Percentiles rank a stretch among this genome's conserved stretches.
Conservation (phyloP, 805 yeast species). For the Saccharomycopsis fibuligera region DNA sequence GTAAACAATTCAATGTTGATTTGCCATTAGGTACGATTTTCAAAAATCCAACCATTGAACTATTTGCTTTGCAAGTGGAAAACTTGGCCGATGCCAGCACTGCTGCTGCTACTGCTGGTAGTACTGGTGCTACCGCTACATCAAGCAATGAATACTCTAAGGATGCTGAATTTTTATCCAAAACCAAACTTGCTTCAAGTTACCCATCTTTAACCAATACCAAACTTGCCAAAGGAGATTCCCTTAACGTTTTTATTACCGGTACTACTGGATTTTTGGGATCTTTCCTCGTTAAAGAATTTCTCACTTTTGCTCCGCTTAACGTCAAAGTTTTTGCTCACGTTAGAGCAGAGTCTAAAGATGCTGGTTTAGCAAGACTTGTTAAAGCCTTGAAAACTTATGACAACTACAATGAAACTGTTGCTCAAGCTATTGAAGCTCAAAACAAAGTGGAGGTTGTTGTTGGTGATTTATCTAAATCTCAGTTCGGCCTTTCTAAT, state of each 20-base stretch:
- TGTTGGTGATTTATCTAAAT: slow-evolving; percentile 70
- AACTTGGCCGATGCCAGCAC: slow-evolving; percentile 45
- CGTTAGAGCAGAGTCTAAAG: slow-evolving; percentile 73
- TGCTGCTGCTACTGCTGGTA: slow-evolving; percentile 24
- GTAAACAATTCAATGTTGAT: slow-evolving; percentile 71
- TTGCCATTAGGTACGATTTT: slow-evolving; percentile 87
- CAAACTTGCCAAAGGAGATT: slow-evolving; percentile 30
- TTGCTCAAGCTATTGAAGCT: no score
- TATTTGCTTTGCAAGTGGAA: slow-evolving; percentile 70
- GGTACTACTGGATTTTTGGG: slow-evolving; percentile 98
- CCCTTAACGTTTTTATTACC: slow-evolving; percentile 69
- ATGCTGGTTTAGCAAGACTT: slow-evolving; percentile 70
- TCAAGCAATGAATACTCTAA: slow-evolving; percentile 44
- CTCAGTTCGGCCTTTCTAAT: slow-evolving; percentile 63
- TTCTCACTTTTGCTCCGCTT: slow-evolving; percentile 49
- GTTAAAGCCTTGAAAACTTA: slow-evolving; percentile 70
- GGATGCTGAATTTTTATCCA: slow-evolving; percentile 59
- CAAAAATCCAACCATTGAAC: slow-evolving; percentile 78
- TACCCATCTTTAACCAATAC: slow-evolving; percentile 38
- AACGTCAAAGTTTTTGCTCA: slow-evolving; percentile 72
- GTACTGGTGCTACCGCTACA: not conserved
- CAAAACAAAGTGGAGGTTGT: slow-evolving; percentile 57
- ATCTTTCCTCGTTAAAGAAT: slow-evolving; percentile 74
- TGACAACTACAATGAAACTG: slow-evolving; percentile 54
- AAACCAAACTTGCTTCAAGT: slow-evolving; percentile 34